Conservation (phyloP, 1,139 yeast genomes). For the Taphrina betulina region DNA sequence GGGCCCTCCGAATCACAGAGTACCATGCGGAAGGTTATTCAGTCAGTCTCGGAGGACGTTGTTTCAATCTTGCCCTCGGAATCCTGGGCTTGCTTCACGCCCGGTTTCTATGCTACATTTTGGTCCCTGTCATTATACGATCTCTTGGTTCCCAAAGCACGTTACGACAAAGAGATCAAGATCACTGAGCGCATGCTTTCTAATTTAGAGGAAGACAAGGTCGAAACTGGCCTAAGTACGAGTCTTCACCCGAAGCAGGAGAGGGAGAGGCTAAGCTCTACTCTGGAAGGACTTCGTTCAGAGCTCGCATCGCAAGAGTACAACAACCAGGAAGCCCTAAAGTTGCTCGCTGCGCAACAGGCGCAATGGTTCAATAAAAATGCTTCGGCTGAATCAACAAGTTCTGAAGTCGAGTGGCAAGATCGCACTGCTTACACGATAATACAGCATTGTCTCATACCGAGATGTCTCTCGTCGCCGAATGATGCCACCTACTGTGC, state of each 20-base stretch:
- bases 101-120: constrained; percentile 58
- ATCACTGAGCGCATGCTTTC: constrained; percentile 41
- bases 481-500: constrained; percentile 78
- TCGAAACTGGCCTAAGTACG: background rate
- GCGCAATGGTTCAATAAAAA: too few species aligned
- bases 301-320: background rate
- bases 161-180: constrained; percentile 53
- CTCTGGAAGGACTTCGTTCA: background rate
- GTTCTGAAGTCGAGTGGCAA: too few species aligned
- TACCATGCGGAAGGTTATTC: background rate
- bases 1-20: background rate
- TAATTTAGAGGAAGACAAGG: constrained; percentile 33
- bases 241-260: background rate
- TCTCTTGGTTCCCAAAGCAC: constrained; percentile 54
- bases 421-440: constrained; percentile 45
- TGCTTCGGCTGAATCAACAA: too few species aligned
- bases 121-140: constrained; percentile 81
- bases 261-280: too few species aligned
- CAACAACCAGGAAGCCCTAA: background rate
- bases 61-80: background rate
- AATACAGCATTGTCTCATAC: constrained; percentile 67
- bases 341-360: background rate
- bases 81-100: constrained; percentile 37
- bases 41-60: background rate
- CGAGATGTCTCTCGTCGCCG: constrained; percentile 75